phyloP scores from a whole-genome alignment of 805 yeast genomes.

The Hanseniaspora occidentalis region DNA sequence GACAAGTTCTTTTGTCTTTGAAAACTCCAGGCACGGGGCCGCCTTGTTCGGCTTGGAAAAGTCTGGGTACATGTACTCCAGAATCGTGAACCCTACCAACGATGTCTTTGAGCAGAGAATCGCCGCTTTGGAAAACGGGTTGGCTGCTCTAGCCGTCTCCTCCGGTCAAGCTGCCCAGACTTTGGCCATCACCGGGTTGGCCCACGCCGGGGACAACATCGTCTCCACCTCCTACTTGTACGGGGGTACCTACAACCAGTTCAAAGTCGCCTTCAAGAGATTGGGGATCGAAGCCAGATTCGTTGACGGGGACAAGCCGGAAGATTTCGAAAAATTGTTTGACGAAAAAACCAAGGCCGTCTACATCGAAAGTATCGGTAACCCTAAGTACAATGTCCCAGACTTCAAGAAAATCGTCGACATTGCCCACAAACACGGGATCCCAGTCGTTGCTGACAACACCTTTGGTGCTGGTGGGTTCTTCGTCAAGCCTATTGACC shows the following conservation, averaged over 20 bases:
- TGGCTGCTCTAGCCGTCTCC: conserved; percentile 75
- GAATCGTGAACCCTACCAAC: conserved; percentile 87
- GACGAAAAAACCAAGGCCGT: conserved; percentile 84
- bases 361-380: conserved; percentile 82
- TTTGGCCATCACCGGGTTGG: conserved; percentile 68
- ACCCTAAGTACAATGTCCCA: conserved; percentile 86
- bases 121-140: conserved; percentile 88
- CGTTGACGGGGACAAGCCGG: conserved; percentile 68
- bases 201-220: conserved; percentile 82
- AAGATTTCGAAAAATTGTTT: conserved; percentile 56
- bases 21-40: conserved; percentile 86
- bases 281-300: conserved; percentile 79
- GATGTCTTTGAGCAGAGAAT: conserved; percentile 86
- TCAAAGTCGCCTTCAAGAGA: conserved; percentile 83
- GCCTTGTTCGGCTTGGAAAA: conserved; percentile 75
- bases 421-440: conserved; percentile 74
- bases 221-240: conserved; percentile 77
- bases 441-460: conserved; percentile 88
- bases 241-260: conserved; percentile 95
- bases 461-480: conserved; percentile 96
- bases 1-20: conserved; percentile 78
- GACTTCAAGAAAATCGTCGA: conserved; percentile 69
- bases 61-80: conserved; percentile 77
- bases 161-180: conserved; percentile 98
- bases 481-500: conserved; percentile 70